Conservation (phyloP, 257 asterid genomes). For the Ophiorrhiza pumila region DNA sequence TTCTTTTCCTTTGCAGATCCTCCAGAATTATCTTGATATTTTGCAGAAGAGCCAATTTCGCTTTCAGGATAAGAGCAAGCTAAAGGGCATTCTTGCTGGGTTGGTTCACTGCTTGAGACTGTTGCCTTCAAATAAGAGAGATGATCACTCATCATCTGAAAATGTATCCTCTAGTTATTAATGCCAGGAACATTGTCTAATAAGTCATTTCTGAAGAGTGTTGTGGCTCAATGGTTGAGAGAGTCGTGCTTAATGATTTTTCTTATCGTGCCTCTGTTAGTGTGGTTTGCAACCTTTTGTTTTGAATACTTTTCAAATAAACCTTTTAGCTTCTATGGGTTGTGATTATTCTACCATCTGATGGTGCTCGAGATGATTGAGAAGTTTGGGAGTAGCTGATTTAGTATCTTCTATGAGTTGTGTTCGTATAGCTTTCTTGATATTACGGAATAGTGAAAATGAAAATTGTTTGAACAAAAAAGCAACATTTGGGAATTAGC, state of each 20-base stretch:
- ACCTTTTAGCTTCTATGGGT: background rate
- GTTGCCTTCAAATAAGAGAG: constrained; percentile 54
- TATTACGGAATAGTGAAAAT: background rate
- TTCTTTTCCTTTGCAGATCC: constrained; percentile 51
- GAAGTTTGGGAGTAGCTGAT: background rate
- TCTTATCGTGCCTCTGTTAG: background rate
- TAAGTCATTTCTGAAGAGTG: background rate
- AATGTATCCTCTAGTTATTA: constrained; percentile 45
- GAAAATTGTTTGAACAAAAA: background rate
- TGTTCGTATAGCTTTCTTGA: constrained; percentile 1
- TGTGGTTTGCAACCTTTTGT: background rate
- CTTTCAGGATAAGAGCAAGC: constrained; percentile 70
- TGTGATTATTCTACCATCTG: background rate
- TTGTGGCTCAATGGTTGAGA: background rate
- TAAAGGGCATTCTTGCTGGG: constrained; percentile 66
- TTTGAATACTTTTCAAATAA: background rate
- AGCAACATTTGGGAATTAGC: background rate
- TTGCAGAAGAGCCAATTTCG: constrained; percentile 65
- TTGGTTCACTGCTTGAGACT: constrained; percentile 71
- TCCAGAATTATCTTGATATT: constrained; percentile 60
- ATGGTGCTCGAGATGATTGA: background rate
- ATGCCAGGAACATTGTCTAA: constrained; percentile 3
- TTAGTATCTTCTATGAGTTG: background rate
- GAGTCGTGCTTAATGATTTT: background rate
- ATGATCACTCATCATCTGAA: constrained; percentile 39